These are phyloP conservation scores for Allium fistulosum DNA, from an alignment of 106 monocot species.

Conservation along the genomic window DNA sequence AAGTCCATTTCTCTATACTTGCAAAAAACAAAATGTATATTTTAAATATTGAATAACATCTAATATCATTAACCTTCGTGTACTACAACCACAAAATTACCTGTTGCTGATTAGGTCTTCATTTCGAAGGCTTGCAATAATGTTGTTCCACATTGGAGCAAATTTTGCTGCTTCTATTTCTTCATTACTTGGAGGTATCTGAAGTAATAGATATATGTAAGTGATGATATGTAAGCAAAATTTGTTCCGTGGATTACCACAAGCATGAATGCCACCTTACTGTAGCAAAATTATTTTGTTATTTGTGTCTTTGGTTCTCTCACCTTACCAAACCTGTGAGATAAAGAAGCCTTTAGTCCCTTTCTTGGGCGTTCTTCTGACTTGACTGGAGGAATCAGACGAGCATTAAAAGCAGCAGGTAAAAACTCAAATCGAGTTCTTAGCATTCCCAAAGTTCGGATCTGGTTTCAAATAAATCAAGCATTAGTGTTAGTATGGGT, in stretches of 20 bases:
- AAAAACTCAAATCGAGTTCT: constrained; percentile 33
- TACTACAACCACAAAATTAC: constrained; percentile 9
- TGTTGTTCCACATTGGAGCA: constrained; percentile 81
- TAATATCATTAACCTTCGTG: background rate
- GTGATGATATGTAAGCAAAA: background rate
- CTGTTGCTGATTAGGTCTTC: constrained; percentile 70
- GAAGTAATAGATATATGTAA: background rate
- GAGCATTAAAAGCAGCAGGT: constrained; percentile 20
- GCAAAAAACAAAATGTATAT: background rate
- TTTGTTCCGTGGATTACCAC: no score
- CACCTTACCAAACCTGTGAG: constrained; percentile 36
- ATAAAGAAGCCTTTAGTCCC: constrained; percentile 28
- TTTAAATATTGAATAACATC: constrained; percentile 4
- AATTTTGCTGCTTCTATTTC: constrained; percentile 61
- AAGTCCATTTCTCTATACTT: constrained; percentile 62
- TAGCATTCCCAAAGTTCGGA: constrained; percentile 42
- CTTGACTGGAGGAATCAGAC: constrained; percentile 38
- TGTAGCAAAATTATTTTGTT: no score
- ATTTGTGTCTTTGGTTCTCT: background rate
- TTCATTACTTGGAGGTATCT: constrained; percentile 33
- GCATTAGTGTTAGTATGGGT: no score
- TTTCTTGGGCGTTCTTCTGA: constrained; percentile 13
- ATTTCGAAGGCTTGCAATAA: constrained; percentile 61
- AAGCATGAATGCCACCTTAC: no score
- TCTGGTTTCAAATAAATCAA: constrained; percentile 4